These are phyloP conservation scores for Emericellopsis cladophorae DNA, from an alignment of 2,329 filamentous ascomycete genomes.

Conservation along the genomic window DNA sequence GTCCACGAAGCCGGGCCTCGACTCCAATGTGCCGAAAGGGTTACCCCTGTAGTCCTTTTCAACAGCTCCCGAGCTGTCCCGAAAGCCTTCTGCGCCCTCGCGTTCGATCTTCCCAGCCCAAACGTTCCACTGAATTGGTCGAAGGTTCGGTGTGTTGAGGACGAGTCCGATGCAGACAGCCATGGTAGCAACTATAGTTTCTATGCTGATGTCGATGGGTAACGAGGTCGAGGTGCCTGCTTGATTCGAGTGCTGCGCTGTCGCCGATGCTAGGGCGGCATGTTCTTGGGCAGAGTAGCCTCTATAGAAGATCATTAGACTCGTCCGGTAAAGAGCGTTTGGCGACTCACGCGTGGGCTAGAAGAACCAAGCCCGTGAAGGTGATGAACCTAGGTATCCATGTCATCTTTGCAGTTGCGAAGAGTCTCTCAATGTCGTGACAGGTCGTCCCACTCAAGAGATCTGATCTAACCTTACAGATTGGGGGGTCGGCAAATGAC, in stretches of 20 bases:
- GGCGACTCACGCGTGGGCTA: constrained; percentile 69
- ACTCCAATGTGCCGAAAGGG: constrained; percentile 68
- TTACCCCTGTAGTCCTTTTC: constrained; percentile 63
- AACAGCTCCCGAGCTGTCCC: constrained; percentile 46
- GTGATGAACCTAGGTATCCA: constrained; percentile 58
- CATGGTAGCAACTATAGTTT: constrained; percentile 70
- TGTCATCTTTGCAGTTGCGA: constrained; percentile 38
- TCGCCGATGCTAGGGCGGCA: constrained; percentile 54
- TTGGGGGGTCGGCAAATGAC: no score
- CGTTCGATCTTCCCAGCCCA: constrained; percentile 80
- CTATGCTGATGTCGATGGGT: constrained; percentile 76
- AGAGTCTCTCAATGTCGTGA: not conserved
- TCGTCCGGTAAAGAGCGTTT: constrained; percentile 1
- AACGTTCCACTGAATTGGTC: constrained; percentile 72
- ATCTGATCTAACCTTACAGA: no score
- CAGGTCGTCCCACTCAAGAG: no score
- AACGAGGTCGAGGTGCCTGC: constrained; percentile 34
- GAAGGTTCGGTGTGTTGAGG: constrained; percentile 60
- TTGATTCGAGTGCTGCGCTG: constrained; percentile 26
- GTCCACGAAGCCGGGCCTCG: constrained; percentile 74
- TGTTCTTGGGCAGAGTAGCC: constrained; percentile 97
- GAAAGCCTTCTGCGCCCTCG: constrained; percentile 50
- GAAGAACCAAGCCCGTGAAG: constrained; percentile 60
- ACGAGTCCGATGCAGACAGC: constrained; percentile 79
- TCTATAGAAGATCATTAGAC: constrained; percentile 30